Evolutionary conservation across 129 eudicot genomes (phyloP), one percentile per base, ranked within the genome.

Genomic region (Kitagawia praeruptora): DNA sequence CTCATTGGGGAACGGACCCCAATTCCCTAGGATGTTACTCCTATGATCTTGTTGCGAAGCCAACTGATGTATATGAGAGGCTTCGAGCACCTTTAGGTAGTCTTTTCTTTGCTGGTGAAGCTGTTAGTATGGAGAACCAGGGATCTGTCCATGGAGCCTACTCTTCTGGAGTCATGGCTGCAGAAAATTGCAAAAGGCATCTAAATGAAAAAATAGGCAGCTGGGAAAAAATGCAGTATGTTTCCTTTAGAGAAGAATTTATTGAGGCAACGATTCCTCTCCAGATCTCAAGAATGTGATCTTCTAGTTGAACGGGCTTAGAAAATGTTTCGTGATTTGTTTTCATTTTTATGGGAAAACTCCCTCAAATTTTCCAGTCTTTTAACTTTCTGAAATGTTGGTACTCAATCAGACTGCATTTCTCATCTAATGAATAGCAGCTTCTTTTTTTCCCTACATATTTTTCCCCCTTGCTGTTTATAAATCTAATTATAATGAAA

Each of bases 71-170:
- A 48, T 95, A 95, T n/a, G 99, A 95, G 16, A 84, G 93, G 82
- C 91, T 95, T 45, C 89, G 99, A 38, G 97, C 88, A 49, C 96
- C 97, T 5, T 78, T 92, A 78, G 96, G 94, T 19, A 90, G 88
- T 87, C 89, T 95, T 4, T 95, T 92, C 89, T 95, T 95, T 79
- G 99, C 87, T 23, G 99, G 99, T 61, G 99, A 95, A 90, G 99
- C 99, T 1, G 97, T 96, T 3, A 96, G 99, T 80, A 82, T 86
- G 84, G 97, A 95, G 75, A 91, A 96, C 77, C 99, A 96, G 78
- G 99, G 99, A 25, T 96, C 99, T 2, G 99, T 92, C 0, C 99
- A 96, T 75, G 99, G 99, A 76, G 99, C 97, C 40, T 96, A 92
- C 77, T 85, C 93, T 2, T 86, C 99, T 5, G 99, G 97, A 77